These are phyloP conservation scores for Leishmania lainsoni DNA, from an alignment of 208 protist genomes.

Conservation along the genomic window DNA sequence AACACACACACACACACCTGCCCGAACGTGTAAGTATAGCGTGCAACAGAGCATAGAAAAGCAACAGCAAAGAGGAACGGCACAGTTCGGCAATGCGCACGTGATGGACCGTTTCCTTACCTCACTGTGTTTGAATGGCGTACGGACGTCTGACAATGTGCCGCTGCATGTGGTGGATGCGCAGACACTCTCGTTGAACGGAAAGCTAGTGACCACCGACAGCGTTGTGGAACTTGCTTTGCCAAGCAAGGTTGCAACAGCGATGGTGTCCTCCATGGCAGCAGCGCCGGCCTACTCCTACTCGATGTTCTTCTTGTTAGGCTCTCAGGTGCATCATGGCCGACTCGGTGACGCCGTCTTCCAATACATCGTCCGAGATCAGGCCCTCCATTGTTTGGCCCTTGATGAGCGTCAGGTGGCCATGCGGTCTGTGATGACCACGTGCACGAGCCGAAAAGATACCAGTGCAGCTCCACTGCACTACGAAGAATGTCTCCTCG, in stretches of 20 bases:
- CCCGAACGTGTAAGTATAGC: not conserved
- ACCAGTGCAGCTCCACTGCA: constrained; percentile 5
- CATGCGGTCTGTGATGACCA: constrained; percentile 5
- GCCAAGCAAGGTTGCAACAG: constrained; percentile 42
- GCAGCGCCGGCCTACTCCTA: constrained; percentile 38
- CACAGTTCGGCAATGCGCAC: not conserved
- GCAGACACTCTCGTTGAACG: constrained; percentile 31
- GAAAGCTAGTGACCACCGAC: constrained; percentile 26
- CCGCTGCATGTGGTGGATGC: constrained; percentile 27
- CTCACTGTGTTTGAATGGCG: constrained; percentile 46
- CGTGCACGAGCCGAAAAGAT: not conserved
- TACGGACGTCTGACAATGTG: constrained; percentile 28
- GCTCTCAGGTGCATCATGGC: constrained; percentile 21
- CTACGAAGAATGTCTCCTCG: constrained; percentile 64
- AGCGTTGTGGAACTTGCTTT: constrained; percentile 47
- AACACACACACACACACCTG: not conserved
- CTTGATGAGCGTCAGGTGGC: constrained; percentile 24
- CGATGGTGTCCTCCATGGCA: constrained; percentile 35
- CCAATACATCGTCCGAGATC: constrained; percentile 26
- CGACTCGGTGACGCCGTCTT: constrained; percentile 35
- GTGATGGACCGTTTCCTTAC: constrained; percentile 48
- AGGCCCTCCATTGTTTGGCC: constrained; percentile 11
- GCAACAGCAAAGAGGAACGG: not conserved
- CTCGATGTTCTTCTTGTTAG: constrained; percentile 44
- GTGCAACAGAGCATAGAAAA: not conserved